Evolutionary conservation across 1,284 basidiomycete genomes (phyloP), one percentile per base, ranked within the genome.

Genomic region (Ustilago cynodontis): DNA sequence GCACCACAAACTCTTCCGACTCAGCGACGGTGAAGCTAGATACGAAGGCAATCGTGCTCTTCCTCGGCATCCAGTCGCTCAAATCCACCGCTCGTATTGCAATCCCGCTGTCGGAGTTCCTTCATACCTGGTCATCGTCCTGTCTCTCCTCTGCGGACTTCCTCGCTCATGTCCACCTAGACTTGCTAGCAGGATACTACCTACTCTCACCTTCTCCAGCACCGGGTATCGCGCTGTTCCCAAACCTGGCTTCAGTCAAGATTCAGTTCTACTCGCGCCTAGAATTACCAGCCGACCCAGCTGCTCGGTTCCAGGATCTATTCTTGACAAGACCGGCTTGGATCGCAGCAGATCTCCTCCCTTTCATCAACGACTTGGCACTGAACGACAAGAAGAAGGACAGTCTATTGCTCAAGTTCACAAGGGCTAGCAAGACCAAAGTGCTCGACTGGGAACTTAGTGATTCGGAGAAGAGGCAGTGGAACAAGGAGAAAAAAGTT

Each of bases 281-380:
- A 20, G 61, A 65, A 7, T 70, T 86, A 16, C 84, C 85, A 7
- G 31, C 68, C 2, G 80, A 82, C 3, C 81, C 85, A 24, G 80
- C 81, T 2, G 68, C 75, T 14, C 77, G 85, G 10, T 85, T 86
- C 57, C 79, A 82, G 52, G 77, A 83, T 39, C 77, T 86, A 3
- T 86, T 86, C 62, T 52, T 74, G 11, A 67, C 81, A 20, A 69
- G 83, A 8, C 39, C 80, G 2, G 57, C 71, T 24, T 86, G 85
- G 85, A 60, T 77, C 35, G 76, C 78, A 2, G 72, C 81, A 14
- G 85, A 86, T 37, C 75, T 86, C 13, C 49, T 72, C 11, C 85
- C 85, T 91, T 85, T 83, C 29, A 58, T 85, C 37, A 52, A 75
- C 13, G 74, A 78, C 22, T 61, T 84, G 11, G 71, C 78, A 16